Evolutionary conservation across 164 flowering plant genomes (phyloP).

Genomic region (Vitis labrusca): DNA sequence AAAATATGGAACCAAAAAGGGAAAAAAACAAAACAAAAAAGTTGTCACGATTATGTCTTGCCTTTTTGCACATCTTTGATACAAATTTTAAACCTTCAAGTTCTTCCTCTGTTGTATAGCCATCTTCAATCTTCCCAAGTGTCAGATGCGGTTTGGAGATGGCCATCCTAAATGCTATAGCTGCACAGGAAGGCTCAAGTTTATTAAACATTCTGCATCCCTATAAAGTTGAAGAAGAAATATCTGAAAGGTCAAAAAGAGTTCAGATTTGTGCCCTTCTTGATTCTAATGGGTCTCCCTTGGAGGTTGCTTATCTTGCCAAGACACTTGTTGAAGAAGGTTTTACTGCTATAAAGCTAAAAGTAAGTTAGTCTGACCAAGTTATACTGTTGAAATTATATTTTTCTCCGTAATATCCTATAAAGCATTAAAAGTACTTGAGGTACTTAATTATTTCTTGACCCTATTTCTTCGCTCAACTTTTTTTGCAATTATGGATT

Average conservation of each 20-base stretch:
- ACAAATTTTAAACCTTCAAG: no score
- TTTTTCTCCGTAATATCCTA: not conserved
- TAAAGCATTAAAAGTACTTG: not conserved
- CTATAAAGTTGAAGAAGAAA: constrained; percentile 20
- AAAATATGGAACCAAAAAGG: not conserved
- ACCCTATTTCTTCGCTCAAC: not conserved
- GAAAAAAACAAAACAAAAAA: not conserved
- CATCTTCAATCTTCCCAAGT: constrained; percentile 77
- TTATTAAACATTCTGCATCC: constrained; percentile 49
- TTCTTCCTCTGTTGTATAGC: constrained; percentile 39
- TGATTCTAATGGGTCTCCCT: constrained; percentile 70
- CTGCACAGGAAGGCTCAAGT: constrained; percentile 51
- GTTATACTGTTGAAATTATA: not conserved
- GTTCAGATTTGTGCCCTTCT: constrained; percentile 82
- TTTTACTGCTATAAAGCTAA: constrained; percentile 77
- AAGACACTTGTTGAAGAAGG: constrained; percentile 72
- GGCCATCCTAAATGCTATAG: constrained; percentile 89
- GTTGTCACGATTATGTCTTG: no score
- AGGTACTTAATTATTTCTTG: not conserved
- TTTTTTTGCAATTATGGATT: not conserved
- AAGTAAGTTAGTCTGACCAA: constrained; percentile 38
- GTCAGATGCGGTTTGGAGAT: constrained; percentile 94
- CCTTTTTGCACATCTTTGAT: no score
- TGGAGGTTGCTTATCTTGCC: constrained; percentile 67
- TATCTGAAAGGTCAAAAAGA: constrained; percentile 18